These are phyloP conservation scores for Malus hybrid DNA, from an alignment of 331 rosid genomes.

Conservation along the genomic window DNA sequence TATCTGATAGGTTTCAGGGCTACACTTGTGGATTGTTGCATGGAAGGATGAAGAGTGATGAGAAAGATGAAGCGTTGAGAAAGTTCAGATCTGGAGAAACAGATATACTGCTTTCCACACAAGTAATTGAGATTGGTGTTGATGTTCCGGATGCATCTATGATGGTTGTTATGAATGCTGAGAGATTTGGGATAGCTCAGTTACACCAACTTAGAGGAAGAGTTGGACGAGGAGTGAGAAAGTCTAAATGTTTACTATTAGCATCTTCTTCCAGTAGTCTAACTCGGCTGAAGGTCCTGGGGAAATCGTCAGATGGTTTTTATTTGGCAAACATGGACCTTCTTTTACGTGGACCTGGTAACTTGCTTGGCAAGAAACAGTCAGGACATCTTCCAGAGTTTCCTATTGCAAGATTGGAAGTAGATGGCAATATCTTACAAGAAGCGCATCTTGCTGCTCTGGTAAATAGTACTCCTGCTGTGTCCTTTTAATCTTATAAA, in stretches of 20 bases:
- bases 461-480: constrained; percentile 38
- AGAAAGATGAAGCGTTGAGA: constrained; percentile 66
- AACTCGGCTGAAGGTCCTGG: constrained; percentile 60
- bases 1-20: constrained; percentile 51
- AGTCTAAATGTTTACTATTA: constrained; percentile 63
- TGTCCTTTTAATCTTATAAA: not conserved
- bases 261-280: constrained; percentile 53
- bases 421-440: constrained; percentile 78
- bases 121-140: constrained; percentile 83
- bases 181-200: constrained; percentile 87
- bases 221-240: constrained; percentile 76
- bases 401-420: constrained; percentile 83
- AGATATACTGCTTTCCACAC: constrained; percentile 69
- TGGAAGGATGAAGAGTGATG: constrained; percentile 79
- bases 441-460: constrained; percentile 83
- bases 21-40: constrained; percentile 76
- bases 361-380: constrained; percentile 87
- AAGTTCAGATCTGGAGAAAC: constrained; percentile 65
- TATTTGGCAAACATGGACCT: constrained; percentile 80
- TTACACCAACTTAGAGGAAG: constrained; percentile 88
- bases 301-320: constrained; percentile 72
- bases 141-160: constrained; percentile 94
- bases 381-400: constrained; percentile 93
- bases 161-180: constrained; percentile 94
- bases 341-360: constrained; percentile 83